These are phyloP conservation scores for Colletotrichum gloeosporioides DNA, from an alignment of 2,329 filamentous ascomycete species.

Conservation along the genomic window DNA sequence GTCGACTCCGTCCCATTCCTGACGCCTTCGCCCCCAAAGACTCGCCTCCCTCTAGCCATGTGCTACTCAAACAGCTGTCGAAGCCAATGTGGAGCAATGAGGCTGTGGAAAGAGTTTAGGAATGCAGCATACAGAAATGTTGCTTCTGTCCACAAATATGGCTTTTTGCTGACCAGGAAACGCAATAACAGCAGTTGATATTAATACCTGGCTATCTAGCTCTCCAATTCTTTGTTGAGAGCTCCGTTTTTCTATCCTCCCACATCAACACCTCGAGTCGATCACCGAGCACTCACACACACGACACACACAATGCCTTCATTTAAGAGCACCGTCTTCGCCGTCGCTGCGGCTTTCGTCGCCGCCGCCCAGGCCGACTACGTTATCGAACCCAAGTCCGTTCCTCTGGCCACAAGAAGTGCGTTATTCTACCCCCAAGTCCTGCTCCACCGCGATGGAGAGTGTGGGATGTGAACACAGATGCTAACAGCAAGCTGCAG, in stretches of 20 bases:
- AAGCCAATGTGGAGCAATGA: background rate
- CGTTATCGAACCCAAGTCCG: constrained; percentile 65
- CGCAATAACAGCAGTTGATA: background rate
- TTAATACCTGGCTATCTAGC: background rate
- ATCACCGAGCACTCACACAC: background rate
- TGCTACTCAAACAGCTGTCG: background rate
- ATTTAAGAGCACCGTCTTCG: constrained; percentile 57
- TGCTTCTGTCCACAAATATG: background rate
- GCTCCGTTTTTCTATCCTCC: background rate
- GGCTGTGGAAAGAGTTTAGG: constrained; percentile 8
- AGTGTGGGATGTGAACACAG: constrained; percentile 12
- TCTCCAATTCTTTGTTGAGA: background rate
- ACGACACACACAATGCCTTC: constrained; percentile 54
- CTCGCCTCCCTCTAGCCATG: background rate
- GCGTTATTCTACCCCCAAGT: constrained; percentile 31
- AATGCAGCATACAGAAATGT: constrained; percentile 3
- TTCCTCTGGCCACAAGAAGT: constrained; percentile 59
- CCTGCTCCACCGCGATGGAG: background rate
- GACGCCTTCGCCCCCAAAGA: background rate
- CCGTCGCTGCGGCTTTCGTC: constrained; percentile 58
- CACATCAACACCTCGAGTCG: background rate
- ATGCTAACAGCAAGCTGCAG: constrained; percentile 37
- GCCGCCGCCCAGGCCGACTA: constrained; percentile 62
- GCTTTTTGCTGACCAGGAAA: constrained; percentile 19
- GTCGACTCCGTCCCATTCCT: background rate